Evolutionary conservation across 495 filamentous ascomycete species (phyloP), one percentile per base, ranked within the genome.

Genomic region (Hypoxylon cercidicola): DNA sequence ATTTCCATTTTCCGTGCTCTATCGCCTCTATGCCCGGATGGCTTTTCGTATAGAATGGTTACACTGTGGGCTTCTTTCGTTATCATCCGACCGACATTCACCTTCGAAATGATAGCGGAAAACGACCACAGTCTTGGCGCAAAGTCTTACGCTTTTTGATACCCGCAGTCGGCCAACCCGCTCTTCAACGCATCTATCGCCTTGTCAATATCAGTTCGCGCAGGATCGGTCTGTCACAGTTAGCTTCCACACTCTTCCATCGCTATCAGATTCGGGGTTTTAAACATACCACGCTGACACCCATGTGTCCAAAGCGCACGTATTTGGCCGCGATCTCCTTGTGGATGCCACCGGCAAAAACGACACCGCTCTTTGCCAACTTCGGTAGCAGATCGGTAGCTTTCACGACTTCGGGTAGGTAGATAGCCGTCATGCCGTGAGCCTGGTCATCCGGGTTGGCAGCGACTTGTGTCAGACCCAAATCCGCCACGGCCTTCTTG

Each of bases 351-450:
- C 90, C 94, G 51, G 95, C 95, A 70, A 97, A 97, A 52, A 99
- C 87, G 6, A 98, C 93, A 12, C 93, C 93, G 73, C 89, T 94
- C 79, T 93, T 93, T 58, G 93, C 74, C 55, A 99, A 80, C 62
- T 88, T 93, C 4, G 95, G 94, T 44, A 99, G 80, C 11, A 99
- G 78, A 52, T 97, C 91, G 4, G 92, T 82, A 11, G 89, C 87
- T 61, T 88, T 84, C 25, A 99, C 82, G 28, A 82, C 89, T 54
- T 97, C 91, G 2, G 95, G 95, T 47, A 99, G 84, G 76, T 94
- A 97, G 61, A 98, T 93, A 47, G 95, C 93, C 11, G 95, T 97
- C 95, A 99, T 99, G 71, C 90, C 92, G 71, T 96, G 94, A 23
- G 95, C 93, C 82, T 97, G 95, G 74, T 93, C 89, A 60, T 92